Percentiles rank a stretch among this genome's conserved stretches.
Conservation (phyloP, 2,329 filamentous ascomycete genomes). For the Arthrobotrys sinensis region DNA sequence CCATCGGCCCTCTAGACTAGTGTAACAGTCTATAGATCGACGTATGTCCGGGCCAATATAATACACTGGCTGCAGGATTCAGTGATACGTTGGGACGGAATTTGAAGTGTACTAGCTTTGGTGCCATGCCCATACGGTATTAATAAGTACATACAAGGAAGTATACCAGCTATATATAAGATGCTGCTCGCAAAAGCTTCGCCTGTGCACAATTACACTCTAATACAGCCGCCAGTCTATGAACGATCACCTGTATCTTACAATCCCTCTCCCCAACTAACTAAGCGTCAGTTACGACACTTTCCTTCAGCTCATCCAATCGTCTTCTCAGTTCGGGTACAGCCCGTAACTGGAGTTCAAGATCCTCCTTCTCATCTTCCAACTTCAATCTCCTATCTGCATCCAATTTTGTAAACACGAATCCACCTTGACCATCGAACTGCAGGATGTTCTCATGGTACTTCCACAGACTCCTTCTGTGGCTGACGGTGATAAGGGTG, state of each 20-base stretch:
- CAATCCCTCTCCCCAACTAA: background rate
- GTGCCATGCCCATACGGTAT: background rate
- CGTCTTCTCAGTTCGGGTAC: conserved; percentile 90
- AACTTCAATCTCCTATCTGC: conserved; percentile 86
- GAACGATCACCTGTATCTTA: conserved; percentile 23
- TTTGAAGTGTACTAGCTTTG: conserved; percentile 8
- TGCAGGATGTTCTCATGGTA: conserved; percentile 96
- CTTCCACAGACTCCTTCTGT: conserved; percentile 92
- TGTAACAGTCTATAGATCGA: too few relatives aligned
- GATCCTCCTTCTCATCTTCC: conserved; percentile 96
- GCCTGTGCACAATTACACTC: conserved; percentile 15
- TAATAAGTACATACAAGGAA: conserved; percentile 32
- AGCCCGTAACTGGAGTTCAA: conserved; percentile 86
- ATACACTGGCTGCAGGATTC: too few relatives aligned
- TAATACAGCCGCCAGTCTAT: conserved; percentile 19
- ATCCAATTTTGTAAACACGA: conserved; percentile 89
- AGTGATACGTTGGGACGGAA: background rate
- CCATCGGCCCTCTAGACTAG: background rate
- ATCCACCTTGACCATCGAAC: conserved; percentile 94
- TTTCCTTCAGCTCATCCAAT: conserved; percentile 81
- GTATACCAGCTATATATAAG: conserved; percentile 3
- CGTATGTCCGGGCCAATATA: too few relatives aligned
- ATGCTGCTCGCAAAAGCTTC: conserved; percentile 3
- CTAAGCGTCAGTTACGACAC: conserved; percentile 15
- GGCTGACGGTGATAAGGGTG: conserved; percentile 96